Percentiles rank a stretch among this genome's conserved stretches.
Conservation (phyloP, 1,139 yeast genomes). For the Protomyces arabidopsidicola region DNA sequence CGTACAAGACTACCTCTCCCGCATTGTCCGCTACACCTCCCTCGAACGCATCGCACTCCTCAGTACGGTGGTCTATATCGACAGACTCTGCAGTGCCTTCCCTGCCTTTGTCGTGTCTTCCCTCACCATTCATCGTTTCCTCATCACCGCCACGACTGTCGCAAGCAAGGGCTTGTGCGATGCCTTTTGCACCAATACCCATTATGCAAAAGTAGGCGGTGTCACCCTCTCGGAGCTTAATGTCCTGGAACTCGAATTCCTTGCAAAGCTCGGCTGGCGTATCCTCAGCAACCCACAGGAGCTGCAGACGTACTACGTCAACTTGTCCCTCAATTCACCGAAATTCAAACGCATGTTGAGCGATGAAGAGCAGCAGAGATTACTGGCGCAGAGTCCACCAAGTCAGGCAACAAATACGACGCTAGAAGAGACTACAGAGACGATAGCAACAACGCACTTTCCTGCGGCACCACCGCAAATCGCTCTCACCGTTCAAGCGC, state of each 20-base stretch:
- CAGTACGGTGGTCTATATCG: constrained; percentile 81
- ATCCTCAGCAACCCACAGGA: constrained; percentile 50
- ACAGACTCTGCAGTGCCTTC: constrained; percentile 70
- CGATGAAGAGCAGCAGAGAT: not conserved
- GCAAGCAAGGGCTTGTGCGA: constrained; percentile 93
- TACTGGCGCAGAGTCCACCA: not conserved
- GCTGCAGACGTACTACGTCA: constrained; percentile 41
- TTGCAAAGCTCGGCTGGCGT: constrained; percentile 73
- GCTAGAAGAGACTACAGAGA: too few relatives aligned
- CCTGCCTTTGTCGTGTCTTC: constrained; percentile 80
- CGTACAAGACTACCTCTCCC: constrained; percentile 64
- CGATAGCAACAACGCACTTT: too few relatives aligned
- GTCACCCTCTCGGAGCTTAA: constrained; percentile 80
- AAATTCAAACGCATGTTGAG: constrained; percentile 4
- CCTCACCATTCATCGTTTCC: constrained; percentile 85
- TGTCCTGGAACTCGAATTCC: constrained; percentile 79
- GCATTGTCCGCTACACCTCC: constrained; percentile 78
- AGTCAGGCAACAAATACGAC: too few relatives aligned
- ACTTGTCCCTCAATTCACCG: constrained; percentile 15
- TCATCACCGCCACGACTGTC: constrained; percentile 83
- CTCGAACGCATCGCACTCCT: constrained; percentile 76
- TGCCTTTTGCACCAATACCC: constrained; percentile 86
- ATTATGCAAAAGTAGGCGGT: constrained; percentile 95
- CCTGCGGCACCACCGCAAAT: not conserved
- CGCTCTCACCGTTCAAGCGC: not conserved